Percentiles rank a stretch among this genome's conserved stretches.
Evolutionary conservation across 805 yeast species (phyloP).

Genomic region (Metschnikowia gelsemii): DNA sequence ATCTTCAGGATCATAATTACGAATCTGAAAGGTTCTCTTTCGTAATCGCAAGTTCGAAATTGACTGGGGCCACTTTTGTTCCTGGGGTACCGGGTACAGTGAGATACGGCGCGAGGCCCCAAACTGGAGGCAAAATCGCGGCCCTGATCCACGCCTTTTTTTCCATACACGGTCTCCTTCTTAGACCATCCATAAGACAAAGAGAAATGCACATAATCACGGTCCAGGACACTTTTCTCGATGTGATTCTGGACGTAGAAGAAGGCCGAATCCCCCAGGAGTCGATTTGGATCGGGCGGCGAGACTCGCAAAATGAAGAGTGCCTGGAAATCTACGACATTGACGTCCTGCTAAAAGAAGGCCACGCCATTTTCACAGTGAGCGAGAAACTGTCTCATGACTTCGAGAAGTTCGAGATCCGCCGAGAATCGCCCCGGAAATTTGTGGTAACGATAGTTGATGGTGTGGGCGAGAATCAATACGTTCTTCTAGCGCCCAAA

Average conservation of each 20-base stretch:
- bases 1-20: too few relatives aligned
- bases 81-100: too few relatives aligned
- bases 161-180: too few relatives aligned
- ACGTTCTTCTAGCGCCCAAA: constrained; percentile 7
- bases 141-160: too few relatives aligned
- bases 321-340: constrained; percentile 10
- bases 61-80: too few relatives aligned
- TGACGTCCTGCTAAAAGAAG: constrained; percentile 2
- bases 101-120: too few relatives aligned
- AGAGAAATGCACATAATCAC: constrained; percentile 25
- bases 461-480: constrained; percentile 1
- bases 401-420: too few relatives aligned
- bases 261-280: constrained; percentile 25
- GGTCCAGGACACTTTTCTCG: constrained; percentile 48
- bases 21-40: too few relatives aligned
- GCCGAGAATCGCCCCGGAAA: too few relatives aligned
- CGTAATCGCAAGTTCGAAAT: too few relatives aligned
- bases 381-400: not conserved
- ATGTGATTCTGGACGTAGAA: constrained; percentile 41
- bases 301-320: constrained; percentile 22
- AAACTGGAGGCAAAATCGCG: not conserved
- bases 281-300: constrained; percentile 45
- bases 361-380: constrained; percentile 4
- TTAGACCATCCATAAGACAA: too few relatives aligned
- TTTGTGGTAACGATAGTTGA: not conserved